Evolutionary conservation across 2,329 filamentous ascomycete genomes (phyloP).

Genomic region (Zopfia rhizophila): DNA sequence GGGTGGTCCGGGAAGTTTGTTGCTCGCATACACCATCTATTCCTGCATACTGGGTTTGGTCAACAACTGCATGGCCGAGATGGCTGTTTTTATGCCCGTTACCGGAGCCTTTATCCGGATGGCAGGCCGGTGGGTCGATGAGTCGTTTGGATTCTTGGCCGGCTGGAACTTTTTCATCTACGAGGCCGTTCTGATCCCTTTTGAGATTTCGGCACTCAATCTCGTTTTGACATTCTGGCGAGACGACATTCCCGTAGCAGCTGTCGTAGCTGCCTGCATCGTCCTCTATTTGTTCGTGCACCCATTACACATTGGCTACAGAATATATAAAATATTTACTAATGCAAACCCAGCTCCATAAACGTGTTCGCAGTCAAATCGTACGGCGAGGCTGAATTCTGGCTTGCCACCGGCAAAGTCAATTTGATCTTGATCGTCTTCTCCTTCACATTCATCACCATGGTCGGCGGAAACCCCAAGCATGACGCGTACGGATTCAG

Average conservation of each 20-base stretch:
- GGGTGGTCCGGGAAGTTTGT: conserved; percentile 61
- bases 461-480: conserved; percentile 80
- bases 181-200: conserved; percentile 59
- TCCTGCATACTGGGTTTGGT: conserved; percentile 65
- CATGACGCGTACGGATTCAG: conserved; percentile 53
- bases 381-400: conserved; percentile 68
- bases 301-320: conserved; percentile 1
- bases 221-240: conserved; percentile 51
- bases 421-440: conserved; percentile 52
- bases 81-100: conserved; percentile 68
- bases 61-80: conserved; percentile 71
- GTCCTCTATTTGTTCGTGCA: conserved; percentile 43
- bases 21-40: conserved; percentile 68
- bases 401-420: conserved; percentile 68
- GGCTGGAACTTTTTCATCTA: conserved; percentile 57
- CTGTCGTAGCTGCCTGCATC: conserved; percentile 51
- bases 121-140: conserved; percentile 71
- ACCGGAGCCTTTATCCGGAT: conserved; percentile 70
- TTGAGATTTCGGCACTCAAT: conserved; percentile 56
- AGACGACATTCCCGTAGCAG: conserved; percentile 52
- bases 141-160: conserved; percentile 67
- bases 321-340: no score
- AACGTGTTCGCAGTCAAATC: conserved; percentile 51
- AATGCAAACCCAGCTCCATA: conserved; percentile 26
- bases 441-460: conserved; percentile 74